Evolutionary conservation across 2,329 filamentous ascomycete species (phyloP), one percentile per base, ranked within the genome.

Genomic region (Alternaria angustiovoidea): DNA sequence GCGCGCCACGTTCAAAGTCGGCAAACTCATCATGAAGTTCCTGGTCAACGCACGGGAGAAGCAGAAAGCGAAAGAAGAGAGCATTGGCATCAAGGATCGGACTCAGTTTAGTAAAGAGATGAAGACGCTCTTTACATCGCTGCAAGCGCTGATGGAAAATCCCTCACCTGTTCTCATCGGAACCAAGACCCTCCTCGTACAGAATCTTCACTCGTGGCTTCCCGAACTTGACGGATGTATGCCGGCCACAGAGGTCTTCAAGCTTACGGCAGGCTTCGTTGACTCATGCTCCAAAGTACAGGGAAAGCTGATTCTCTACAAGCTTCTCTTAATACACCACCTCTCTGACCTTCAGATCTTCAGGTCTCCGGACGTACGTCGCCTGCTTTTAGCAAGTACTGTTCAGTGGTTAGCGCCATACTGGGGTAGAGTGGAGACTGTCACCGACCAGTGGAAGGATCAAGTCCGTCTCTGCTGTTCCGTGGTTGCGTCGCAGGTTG

Each of bases 131-230:
- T 98, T 98, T 82, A 94, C 93, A 75, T 91, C 92, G 1, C 84
- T 99, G 24, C 93, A 98, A 78, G 85, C 86, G 16, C 87, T 99
- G 80, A 97, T 99, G 92, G 88, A 89, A 61, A 97, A 93, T 76
- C 85, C 89, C 2, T 91, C 93, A 2, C 91, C 95, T 0, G 89
- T 94, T 18, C 82, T 98, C 24, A 91, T 98, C 14, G 95, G 95
- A 34, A 98, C 92, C 64, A 96, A 99, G 80, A 98, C 95, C 0
- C 83, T 99, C 51, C 89, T 96, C 2, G 93, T 98, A 12, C 95
- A 99, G 78, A 93, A 98, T 76, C 96, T 98, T 76, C 94, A 98
- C 75, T 91, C 92, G 0, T 99, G 95, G 95, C 83, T 99, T n/a
- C 94, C 95, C 0, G 94, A 98, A 75, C 87, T 99, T 9, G 85